phyloP scores from a whole-genome alignment of 441 rosid species.

The Brassica balearica region DNA sequence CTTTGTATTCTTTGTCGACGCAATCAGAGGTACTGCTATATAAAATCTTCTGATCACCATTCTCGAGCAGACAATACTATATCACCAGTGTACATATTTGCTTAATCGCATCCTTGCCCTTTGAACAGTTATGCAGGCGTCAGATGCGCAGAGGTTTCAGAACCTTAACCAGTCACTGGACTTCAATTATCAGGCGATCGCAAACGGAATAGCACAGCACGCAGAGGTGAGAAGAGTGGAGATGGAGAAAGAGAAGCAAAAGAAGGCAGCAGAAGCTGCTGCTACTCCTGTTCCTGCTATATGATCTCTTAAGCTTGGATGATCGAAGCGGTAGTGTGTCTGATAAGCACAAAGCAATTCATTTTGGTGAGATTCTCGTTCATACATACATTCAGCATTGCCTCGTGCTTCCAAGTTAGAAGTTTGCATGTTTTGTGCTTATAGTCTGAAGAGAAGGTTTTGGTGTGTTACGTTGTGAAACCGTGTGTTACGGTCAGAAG shows the following conservation, averaged over 20 bases:
- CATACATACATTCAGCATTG: slow-evolving; percentile 17
- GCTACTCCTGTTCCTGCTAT: slow-evolving; percentile 25
- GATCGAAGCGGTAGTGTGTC: slow-evolving; percentile 12
- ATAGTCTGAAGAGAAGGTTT: too few relatives aligned
- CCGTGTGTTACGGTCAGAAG: slow-evolving; percentile 38
- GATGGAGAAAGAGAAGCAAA: slow-evolving; percentile 86
- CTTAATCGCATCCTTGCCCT: slow-evolving; percentile 6
- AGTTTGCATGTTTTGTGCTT: neutral
- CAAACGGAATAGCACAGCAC: slow-evolving; percentile 87
- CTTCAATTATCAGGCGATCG: slow-evolving; percentile 85
- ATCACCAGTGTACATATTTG: slow-evolving; percentile 18
- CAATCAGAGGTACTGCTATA: slow-evolving; percentile 67
- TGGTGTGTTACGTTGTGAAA: neutral
- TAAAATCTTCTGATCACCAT: neutral
- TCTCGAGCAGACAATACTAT: neutral
- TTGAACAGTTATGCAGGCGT: slow-evolving; percentile 73
- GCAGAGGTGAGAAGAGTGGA: slow-evolving; percentile 93
- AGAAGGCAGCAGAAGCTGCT: slow-evolving; percentile 66
- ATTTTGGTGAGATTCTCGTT: slow-evolving; percentile 39
- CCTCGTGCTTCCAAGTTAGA: slow-evolving; percentile 26
- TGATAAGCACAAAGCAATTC: slow-evolving; percentile 17
- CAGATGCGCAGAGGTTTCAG: slow-evolving; percentile 82
- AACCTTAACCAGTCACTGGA: slow-evolving; percentile 82
- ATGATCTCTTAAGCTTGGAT: slow-evolving; percentile 21
- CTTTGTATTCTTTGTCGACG: slow-evolving; percentile 86